Base-by-base conservation (phyloP, 1,139 yeast species). In the Hanseniaspora uvarum region DNA sequence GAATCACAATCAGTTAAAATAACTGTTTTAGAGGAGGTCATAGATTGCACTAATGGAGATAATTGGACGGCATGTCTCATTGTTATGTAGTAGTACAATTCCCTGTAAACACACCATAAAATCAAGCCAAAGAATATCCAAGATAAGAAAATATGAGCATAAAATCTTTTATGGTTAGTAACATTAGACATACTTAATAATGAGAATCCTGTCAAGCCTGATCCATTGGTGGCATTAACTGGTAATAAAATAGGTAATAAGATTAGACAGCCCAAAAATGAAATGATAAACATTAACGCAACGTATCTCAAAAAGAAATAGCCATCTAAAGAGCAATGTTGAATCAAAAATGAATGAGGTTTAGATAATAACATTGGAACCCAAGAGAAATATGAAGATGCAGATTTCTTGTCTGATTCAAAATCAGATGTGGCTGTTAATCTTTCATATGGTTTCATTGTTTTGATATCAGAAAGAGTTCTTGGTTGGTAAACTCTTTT, bases 271-370 rank as follows among this genome's bases (percentile, higher is more conserved):
- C 94, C 94, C 12, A 81, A 63, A 10, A 81, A 62, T 30, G 85
- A 77, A 50, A 86, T 66, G 18, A 76, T 67, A 30, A 79, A 72
- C 56, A 85, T 76, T 51, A 86, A 74, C 55, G 83, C 78, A 57
- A 92, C 66, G 66, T 81, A 92, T 59, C 98, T 75, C 54, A 86
- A 68, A 64, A 86, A 89, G 61, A 88, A 81, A 69, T 87, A 92
- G 16, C 96, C 96, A 67, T 89, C 97, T 12, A 86, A 68, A 43
- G 96, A 94, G 31, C 87, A 75, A 60, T 85, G 87, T 62, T 85
- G 86, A 58, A 92, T 76, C 55, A 87, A 69, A 64, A 76, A 86
- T 1, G 82, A 63, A 59, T 84, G 92, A 1, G 84, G 80, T 60
- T 80, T 79, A 12, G 66, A 59, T 48, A 80, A 59, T 28, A 83